Conservation (phyloP, 1,284 basidiomycete genomes). For the Testicularia cyperi region DNA sequence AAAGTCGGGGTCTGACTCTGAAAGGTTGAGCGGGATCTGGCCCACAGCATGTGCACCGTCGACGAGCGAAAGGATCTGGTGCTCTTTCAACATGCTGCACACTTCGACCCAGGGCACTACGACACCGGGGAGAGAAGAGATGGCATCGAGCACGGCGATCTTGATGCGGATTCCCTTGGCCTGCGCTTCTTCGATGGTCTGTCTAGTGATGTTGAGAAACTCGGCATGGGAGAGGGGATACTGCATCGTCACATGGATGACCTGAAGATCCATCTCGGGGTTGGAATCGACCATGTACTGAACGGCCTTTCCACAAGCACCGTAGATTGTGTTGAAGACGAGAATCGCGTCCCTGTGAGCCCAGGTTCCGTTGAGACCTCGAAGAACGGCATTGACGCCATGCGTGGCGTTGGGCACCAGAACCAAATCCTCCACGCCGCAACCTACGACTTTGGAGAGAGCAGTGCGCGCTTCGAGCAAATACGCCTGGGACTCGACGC, state of each 20-base stretch:
- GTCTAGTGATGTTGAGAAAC: slow-evolving; percentile 49
- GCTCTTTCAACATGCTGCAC: slow-evolving; percentile 42
- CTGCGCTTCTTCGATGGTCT: slow-evolving; percentile 10
- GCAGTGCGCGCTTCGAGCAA: slow-evolving; percentile 8
- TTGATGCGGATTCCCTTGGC: slow-evolving; percentile 71
- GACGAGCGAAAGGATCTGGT: slow-evolving; percentile 61
- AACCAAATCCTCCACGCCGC: slow-evolving; percentile 43
- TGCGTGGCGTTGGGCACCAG: slow-evolving; percentile 57
- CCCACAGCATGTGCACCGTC: slow-evolving; percentile 86
- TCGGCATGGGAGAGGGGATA: slow-evolving; percentile 52
- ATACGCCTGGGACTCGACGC: slow-evolving; percentile 9
- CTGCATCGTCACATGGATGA: slow-evolving; percentile 43
- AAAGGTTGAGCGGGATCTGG: slow-evolving; percentile 57
- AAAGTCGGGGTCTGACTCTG: slow-evolving; percentile 53
- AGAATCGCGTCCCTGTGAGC: slow-evolving; percentile 52
- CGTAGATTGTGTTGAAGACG: slow-evolving; percentile 47
- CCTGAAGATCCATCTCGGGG: slow-evolving; percentile 24
- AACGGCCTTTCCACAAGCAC: slow-evolving; percentile 48
- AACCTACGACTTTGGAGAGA: slow-evolving; percentile 11
- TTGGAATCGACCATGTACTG: slow-evolving; percentile 55
- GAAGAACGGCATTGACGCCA: slow-evolving; percentile 54
- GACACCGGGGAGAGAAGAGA: slow-evolving; percentile 72
- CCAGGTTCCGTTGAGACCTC: slow-evolving; percentile 45
- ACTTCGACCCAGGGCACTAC: slow-evolving; percentile 78
- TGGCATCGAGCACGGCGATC: slow-evolving; percentile 75